These are phyloP conservation scores for Verticillium zaregamsianum DNA, from an alignment of 2,329 filamentous ascomycete species.

Conservation along the genomic window DNA sequence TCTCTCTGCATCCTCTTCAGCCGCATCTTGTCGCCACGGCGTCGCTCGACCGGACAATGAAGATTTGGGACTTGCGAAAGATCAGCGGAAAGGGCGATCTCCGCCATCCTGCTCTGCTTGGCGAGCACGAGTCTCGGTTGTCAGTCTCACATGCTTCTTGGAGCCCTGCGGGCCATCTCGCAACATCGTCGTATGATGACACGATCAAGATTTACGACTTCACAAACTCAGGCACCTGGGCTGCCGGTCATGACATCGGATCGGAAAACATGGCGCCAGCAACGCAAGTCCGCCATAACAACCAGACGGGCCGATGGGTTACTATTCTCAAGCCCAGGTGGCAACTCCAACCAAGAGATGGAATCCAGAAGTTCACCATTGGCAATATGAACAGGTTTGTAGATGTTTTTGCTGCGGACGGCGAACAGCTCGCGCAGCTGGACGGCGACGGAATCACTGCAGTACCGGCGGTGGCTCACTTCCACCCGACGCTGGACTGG, in stretches of 20 bases:
- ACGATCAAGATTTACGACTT: slow-evolving; percentile 91
- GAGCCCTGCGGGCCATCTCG: slow-evolving; percentile 78
- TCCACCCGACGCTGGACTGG: slow-evolving; percentile 87
- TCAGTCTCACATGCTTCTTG: slow-evolving; percentile 93
- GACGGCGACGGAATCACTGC: slow-evolving; percentile 89
- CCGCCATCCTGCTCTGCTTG: slow-evolving; percentile 65
- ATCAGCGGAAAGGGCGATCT: slow-evolving; percentile 60
- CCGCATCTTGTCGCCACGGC: slow-evolving; percentile 85
- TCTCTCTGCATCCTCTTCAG: slow-evolving; percentile 74
- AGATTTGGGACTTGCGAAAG: slow-evolving; percentile 88
- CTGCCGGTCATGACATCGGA: slow-evolving; percentile 50
- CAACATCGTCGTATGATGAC: slow-evolving; percentile 92
- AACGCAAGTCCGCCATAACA: slow-evolving; percentile 76
- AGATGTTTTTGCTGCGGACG: slow-evolving; percentile 78
- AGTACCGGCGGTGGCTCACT: slow-evolving; percentile 86
- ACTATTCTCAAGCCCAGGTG: slow-evolving; percentile 81
- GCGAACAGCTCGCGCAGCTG: slow-evolving; percentile 83
- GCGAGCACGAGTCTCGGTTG: slow-evolving; percentile 75
- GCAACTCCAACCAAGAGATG: slow-evolving; percentile 75
- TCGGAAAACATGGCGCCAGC: slow-evolving; percentile 65
- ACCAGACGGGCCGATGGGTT: slow-evolving; percentile 93
- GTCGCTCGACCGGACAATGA: slow-evolving; percentile 82
- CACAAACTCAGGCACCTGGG: slow-evolving; percentile 55
- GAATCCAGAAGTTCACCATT: slow-evolving; percentile 83
- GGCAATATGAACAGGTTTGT: slow-evolving; percentile 98